Base-by-base conservation (phyloP, 805 yeast genomes). In the Candida sphagnicola region DNA sequence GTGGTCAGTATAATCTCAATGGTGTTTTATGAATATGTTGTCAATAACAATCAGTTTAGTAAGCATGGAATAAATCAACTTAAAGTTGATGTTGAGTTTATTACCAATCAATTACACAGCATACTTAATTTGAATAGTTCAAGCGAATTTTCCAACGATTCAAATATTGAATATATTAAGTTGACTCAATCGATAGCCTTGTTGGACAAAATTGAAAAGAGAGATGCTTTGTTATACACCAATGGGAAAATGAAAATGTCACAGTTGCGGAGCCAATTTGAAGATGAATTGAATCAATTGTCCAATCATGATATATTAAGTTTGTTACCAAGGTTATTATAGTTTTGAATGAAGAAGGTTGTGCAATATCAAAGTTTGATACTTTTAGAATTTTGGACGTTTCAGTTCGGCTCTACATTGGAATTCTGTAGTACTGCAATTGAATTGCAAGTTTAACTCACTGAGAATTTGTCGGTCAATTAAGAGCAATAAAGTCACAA, bases 31-130 rank as follows among this genome's bases (percentile, higher is more conserved):
- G 74, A 68, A 40, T 68, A 64, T 39, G 52, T 68, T 25, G 49
- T 68, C 28, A 61, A 70, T 24, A 68, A 67, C 42, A 66, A 66
- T 43, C 58, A 50, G 39, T 68, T 68, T 45, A 57, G 51, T 39
- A 50, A 44, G 16, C 17, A 17, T 2, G 74, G 74, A 1, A 50
- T 57, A 5, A 40, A 38, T n/a, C 72, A 67, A 45, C 51, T 68
- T 18, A 44, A 47, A 8, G 39, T 40, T 4, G 74, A 68, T 44
- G 46, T 65, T 23, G 50, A 50, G 5, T 60, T 42, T 17, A 19
- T 55, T 17, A 39, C 44, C 2, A 30, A 37, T 8, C 39, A 48
- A 18, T 43, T 65, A 26, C 44, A 43, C 12, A 16, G 15, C 15
- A 31, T 15, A n/a, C 44, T 45, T 14, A 18, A 37, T 23, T 34